Base-by-base conservation (phyloP, 805 yeast species). In the Yamadazyma akitaensis region DNA sequence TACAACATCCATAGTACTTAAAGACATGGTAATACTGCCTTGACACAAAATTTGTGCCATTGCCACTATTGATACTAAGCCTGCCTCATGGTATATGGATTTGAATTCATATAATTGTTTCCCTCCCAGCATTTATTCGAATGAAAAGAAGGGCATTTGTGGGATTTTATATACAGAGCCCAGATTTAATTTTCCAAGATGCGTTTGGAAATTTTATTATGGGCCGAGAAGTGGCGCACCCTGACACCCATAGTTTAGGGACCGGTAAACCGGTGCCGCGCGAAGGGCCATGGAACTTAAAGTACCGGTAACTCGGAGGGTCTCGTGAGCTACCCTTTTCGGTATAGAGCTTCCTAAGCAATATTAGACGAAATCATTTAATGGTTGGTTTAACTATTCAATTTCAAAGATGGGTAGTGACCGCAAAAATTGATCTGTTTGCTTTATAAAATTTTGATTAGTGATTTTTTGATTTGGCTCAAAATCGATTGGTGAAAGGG, bases 371-470 rank as follows among this genome's bases (percentile, higher is more conserved):
- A n/a, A n/a, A n/a, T n/a, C n/a, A n/a, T n/a, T n/a, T n/a, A n/a
- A n/a, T n/a, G n/a, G n/a, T n/a, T 7, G 24, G 6, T 21, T 21
- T 7, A 21, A 21, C 17, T 14, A 36, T 26, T 36, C 30, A 21
- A 25, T 34, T 14, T 26, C 47, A 39, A 24, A 50, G 11, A 50
- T 36, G 5, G 52, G 49, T 44, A 70, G 57, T 4, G 75, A 67
- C 63, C 55, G 63, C 48, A 64, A 60, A 59, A 59, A 65, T 28
- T 53, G 61, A 58, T 85, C 91, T 1, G 86, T 71, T 13, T 78
- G 78, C 32, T 65, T 63, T 2, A 76, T 72, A 55, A 87, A 87
- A 37, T 72, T 65, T 50, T 73, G 77, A 57, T 82, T 85, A 37
- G 70, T 69, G 35, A 87, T 80, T 44, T 73, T 77, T 30, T 52